Evolutionary conservation across 2,329 filamentous ascomycete genomes (phyloP), one percentile per base, ranked within the genome.

Genomic region (Microdochium trichocladiopsis): DNA sequence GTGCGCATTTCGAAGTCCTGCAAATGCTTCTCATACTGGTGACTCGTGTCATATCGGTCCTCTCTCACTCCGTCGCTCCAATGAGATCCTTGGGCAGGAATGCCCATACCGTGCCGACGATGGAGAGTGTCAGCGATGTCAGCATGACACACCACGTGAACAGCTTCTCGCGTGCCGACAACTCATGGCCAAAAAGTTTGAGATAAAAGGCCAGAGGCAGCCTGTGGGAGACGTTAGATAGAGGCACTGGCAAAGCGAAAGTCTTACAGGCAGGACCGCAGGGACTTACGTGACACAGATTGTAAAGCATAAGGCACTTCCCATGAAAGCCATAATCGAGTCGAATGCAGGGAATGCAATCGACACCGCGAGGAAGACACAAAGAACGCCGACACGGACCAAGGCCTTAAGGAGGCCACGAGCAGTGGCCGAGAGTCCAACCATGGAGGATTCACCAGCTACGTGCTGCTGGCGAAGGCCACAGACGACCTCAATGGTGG

Each of bases 241-340:
- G 51, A 10, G 49, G 22, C 16, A 22, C n/a, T 24, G 37, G 10
- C 36, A 5, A 41, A 33, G 8, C 28, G 28, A 33, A 33, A 33
- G 8, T 33, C 12, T n/a, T 8, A 16, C 41, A 24, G 25, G 25
- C 23, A 54, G 47, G 25, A 36, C 5, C 11, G 5, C 14, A 51
- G 25, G 28, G 16, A 69, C 74, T 65, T 62, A 76, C 68, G 95
- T 91, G 58, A 97, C 85, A 70, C 93, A 97, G 58, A 97, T 95
- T 18, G 89, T 90, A 61, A 96, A 96, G 71, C 93, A 96, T 16
- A 96, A 79, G 3, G 91, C 87, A 37, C 88, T 90, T 12, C 94
- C 93, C 72, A 97, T 84, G 56, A 96, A 85, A 3, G 88, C 88
- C 85, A 95, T 95, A 63, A 96, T 92, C 50, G 86, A 85, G 66